A percentile compares a stretch with the other conserved stretches of the same genome.
These are phyloP conservation scores for Phialemoniopsis sp. DNA, from an alignment of 2,329 filamentous ascomycete genomes.

Conservation along the genomic window DNA sequence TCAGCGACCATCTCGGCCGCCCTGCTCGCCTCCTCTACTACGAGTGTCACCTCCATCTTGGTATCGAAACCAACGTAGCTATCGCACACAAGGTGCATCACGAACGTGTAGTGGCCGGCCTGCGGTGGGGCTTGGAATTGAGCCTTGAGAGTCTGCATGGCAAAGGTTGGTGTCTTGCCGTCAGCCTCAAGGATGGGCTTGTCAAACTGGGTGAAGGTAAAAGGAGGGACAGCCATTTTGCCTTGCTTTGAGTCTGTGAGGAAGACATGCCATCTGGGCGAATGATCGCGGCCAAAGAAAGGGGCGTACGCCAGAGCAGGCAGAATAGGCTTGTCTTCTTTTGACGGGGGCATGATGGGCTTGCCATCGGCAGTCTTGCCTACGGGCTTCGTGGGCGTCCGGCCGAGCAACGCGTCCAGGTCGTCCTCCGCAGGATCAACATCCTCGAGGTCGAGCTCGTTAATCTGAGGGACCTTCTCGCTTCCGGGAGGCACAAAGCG, in stretches of 20 bases:
- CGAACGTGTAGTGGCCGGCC: conserved; percentile 88
- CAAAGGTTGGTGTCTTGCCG: conserved; percentile 79
- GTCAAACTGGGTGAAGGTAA: conserved; percentile 91
- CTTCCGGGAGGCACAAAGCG: conserved; percentile 88
- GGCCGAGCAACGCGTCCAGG: conserved; percentile 76
- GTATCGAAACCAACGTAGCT: conserved; percentile 93
- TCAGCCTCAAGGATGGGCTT: conserved; percentile 77
- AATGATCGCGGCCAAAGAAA: conserved; percentile 83
- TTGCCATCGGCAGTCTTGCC: conserved; percentile 59
- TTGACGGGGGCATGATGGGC: conserved; percentile 37
- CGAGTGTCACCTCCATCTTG: conserved; percentile 83
- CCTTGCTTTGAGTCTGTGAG: conserved; percentile 90
- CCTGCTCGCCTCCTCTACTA: conserved; percentile 85
- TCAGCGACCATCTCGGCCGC: conserved; percentile 76
- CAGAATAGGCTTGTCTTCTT: conserved; percentile 62
- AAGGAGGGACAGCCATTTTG: conserved; percentile 94
- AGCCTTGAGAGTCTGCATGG: conserved; percentile 94
- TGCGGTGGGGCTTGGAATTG: conserved; percentile 95
- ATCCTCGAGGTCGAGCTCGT: conserved; percentile 80
- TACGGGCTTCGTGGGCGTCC: conserved; percentile 55
- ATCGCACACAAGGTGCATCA: conserved; percentile 90
- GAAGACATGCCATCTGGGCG: conserved; percentile 91
- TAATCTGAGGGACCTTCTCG: conserved; percentile 67
- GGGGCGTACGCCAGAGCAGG: conserved; percentile 88
- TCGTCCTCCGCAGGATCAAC: conserved; percentile 91